Conservation (phyloP, 495 filamentous ascomycete species). For the Tuber aestivum region DNA sequence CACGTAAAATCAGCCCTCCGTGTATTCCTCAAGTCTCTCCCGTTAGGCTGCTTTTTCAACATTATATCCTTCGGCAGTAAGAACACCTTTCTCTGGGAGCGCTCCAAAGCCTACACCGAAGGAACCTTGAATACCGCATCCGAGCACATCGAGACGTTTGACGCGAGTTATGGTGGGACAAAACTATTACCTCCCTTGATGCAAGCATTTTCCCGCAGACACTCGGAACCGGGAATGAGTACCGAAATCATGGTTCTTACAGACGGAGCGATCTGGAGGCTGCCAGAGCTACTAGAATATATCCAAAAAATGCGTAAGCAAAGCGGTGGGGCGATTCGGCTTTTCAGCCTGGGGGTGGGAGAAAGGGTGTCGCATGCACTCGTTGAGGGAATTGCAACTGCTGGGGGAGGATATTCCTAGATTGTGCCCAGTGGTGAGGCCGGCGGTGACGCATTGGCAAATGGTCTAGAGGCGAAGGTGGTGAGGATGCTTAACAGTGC, state of each 20-base stretch:
- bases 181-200: constrained; percentile 54
- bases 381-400: constrained; percentile 59
- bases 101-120: constrained; percentile 52
- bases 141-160: constrained; percentile 48
- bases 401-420: constrained; percentile 61
- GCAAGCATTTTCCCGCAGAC: constrained; percentile 34
- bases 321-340: constrained; percentile 50
- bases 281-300: constrained; percentile 51
- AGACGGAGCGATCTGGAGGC: constrained; percentile 62
- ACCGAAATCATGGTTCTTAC: constrained; percentile 62
- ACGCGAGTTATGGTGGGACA: constrained; percentile 57
- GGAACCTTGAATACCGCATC: constrained; percentile 51
- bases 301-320: constrained; percentile 49
- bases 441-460: background rate
- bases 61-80: constrained; percentile 61
- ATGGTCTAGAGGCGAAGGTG: constrained; percentile 56
- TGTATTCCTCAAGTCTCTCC: constrained; percentile 63
- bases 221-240: constrained; percentile 46
- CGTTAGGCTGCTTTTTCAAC: constrained; percentile 64
- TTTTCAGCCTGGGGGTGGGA: constrained; percentile 64
- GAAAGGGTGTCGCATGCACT: constrained; percentile 56
- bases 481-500: constrained; percentile 64
- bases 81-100: constrained; percentile 54
- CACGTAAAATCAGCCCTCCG: constrained; percentile 55
- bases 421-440: constrained; percentile 52